Percentiles rank a stretch among this genome's conserved stretches.
These are phyloP conservation scores for Venturiaceae sp. DNA, from an alignment of 2,329 filamentous ascomycete species.

Conservation along the genomic window DNA sequence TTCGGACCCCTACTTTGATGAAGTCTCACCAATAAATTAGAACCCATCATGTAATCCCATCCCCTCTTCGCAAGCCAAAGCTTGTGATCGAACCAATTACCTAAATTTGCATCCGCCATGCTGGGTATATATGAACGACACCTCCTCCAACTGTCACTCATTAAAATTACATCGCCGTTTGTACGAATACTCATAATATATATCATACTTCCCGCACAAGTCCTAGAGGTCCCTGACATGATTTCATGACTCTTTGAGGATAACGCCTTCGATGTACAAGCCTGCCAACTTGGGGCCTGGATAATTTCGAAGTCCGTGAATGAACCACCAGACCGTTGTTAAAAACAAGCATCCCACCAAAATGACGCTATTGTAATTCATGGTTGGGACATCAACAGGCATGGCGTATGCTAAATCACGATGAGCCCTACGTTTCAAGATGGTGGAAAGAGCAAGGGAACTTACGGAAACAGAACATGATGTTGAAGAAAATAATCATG, in stretches of 20 bases:
- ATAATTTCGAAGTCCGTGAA: slow-evolving; percentile 39
- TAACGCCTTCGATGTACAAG: slow-evolving; percentile 24
- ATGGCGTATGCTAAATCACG: slow-evolving; percentile 29
- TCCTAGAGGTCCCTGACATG: too few relatives aligned
- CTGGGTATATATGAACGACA: slow-evolving; percentile 1
- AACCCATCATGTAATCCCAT: background rate
- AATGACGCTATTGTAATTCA: slow-evolving; percentile 48
- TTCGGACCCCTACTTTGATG: background rate
- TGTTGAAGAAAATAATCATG: slow-evolving; percentile 45
- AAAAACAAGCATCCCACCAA: slow-evolving; percentile 38
- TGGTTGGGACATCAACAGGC: slow-evolving; percentile 30
- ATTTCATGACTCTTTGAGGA: background rate
- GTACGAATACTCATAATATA: background rate
- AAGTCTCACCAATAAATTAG: background rate
- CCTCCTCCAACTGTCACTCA: background rate
- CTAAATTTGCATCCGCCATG: background rate
- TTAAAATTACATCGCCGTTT: background rate
- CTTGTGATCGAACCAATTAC: background rate
- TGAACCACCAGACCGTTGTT: slow-evolving; percentile 40
- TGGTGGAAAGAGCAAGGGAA: slow-evolving; percentile 9
- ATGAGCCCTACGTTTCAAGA: background rate
- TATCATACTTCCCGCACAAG: too few relatives aligned
- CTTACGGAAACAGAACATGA: slow-evolving; percentile 53
- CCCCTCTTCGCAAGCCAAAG: background rate
- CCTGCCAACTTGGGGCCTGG: slow-evolving; percentile 40